phyloP scores from a whole-genome alignment of 2,329 filamentous ascomycete species.

The Chaetomium globosum region DNA sequence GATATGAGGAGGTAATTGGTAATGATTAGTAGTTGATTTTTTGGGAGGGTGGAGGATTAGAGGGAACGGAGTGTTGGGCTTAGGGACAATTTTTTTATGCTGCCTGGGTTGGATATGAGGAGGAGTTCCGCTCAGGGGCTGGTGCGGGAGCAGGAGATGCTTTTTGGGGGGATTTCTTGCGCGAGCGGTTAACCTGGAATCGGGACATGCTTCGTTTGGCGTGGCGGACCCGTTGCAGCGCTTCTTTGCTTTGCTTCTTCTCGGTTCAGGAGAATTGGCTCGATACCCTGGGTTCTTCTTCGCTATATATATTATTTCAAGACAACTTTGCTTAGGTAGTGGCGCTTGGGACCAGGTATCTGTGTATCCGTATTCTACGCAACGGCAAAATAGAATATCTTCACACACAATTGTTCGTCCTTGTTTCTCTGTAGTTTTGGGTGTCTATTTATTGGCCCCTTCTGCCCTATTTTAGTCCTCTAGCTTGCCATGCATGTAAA shows the following conservation, averaged over 20 bases:
- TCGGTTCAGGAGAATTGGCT: constrained; percentile 23
- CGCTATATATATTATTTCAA: constrained; percentile 16
- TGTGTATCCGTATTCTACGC: background rate
- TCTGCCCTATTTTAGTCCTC: constrained; percentile 1
- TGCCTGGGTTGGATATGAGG: background rate
- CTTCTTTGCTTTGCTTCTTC: constrained; percentile 6
- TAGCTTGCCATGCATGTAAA: background rate
- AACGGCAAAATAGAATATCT: background rate
- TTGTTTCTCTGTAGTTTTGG: background rate
- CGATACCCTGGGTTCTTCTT: constrained; percentile 32
- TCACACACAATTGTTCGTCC: background rate
- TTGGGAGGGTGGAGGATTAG: background rate
- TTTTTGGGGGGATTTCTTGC: background rate
- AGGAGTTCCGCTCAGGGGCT: background rate
- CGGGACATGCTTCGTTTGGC: background rate
- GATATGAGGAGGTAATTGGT: constrained; percentile 14
- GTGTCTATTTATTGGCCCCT: background rate
- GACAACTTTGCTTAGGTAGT: background rate
- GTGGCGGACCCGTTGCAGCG: background rate
- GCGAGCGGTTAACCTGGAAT: background rate
- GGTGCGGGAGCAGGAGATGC: background rate
- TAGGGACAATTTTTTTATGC: background rate
- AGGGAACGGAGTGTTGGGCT: background rate
- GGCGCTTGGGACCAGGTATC: background rate
- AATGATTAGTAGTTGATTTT: constrained; percentile 10